A percentile compares a stretch with the other conserved stretches of the same genome.
phyloP scores from a whole-genome alignment of 148 eudicot species.

The Vaccinium corymbosum region DNA sequence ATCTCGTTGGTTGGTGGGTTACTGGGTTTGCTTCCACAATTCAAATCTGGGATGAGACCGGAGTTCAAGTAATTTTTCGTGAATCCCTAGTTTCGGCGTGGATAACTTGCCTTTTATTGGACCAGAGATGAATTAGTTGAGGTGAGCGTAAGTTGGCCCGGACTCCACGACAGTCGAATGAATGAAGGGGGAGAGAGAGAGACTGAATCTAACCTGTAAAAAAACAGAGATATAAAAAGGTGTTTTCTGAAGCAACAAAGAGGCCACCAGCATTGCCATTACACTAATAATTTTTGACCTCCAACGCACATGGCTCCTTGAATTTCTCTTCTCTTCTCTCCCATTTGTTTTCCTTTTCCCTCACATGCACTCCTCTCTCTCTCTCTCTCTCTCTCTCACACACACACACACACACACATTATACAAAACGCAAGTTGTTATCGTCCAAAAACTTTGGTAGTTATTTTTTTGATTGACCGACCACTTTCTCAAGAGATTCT shows the following conservation, averaged over 20 bases:
- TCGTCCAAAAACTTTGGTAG: constrained; percentile 3
- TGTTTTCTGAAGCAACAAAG: background rate
- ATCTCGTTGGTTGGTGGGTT: no score
- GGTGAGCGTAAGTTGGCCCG: no score
- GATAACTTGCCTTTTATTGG: no score
- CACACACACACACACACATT: no score
- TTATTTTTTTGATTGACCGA: constrained; percentile 24
- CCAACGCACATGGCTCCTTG: constrained; percentile 32
- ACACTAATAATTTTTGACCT: constrained; percentile 18
- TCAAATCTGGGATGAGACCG: no score
- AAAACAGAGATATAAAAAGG: background rate
- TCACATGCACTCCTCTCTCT: constrained; percentile 31
- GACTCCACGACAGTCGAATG: no score
- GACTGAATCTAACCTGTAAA: background rate
- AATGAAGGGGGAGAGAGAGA: background rate
- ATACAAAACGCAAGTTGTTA: background rate
- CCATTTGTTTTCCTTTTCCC: constrained; percentile 13
- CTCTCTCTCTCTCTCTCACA: background rate
- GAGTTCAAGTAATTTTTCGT: no score
- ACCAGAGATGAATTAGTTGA: no score
- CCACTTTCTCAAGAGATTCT: constrained; percentile 25
- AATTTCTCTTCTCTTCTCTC: constrained; percentile 16
- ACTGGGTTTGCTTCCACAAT: no score
- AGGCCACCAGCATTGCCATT: background rate
- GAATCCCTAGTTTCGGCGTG: no score